These are phyloP conservation scores for Erodium texanum DNA, from an alignment of 441 rosid species.

Conservation along the genomic window DNA sequence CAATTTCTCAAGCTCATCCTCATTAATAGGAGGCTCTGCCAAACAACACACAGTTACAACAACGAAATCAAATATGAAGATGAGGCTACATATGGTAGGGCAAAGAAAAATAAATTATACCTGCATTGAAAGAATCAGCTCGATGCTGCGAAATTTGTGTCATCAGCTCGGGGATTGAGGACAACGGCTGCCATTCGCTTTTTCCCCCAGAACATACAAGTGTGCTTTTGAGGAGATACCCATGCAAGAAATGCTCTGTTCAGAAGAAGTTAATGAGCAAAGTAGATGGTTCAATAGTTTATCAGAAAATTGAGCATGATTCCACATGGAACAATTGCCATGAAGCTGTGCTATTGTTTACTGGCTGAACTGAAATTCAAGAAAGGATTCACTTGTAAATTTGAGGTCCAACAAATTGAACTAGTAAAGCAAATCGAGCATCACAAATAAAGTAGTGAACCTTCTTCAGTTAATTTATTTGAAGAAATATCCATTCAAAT, in stretches of 20 bases:
- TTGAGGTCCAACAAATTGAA: constrained; percentile 9
- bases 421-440: background rate
- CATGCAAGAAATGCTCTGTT: constrained; percentile 75
- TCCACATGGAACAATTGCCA: constrained; percentile 31
- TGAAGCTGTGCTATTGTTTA: constrained; percentile 29
- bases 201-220: constrained; percentile 84
- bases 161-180: constrained; percentile 54
- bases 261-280: constrained; percentile 46
- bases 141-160: constrained; percentile 36
- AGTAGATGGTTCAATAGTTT: constrained; percentile 38
- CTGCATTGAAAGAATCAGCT: constrained; percentile 25
- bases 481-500: constrained; percentile 6
- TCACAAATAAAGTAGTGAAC: background rate
- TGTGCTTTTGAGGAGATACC: constrained; percentile 56
- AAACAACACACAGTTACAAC: constrained; percentile 24
- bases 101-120: constrained; percentile 23
- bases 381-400: constrained; percentile 23
- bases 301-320: constrained; percentile 28
- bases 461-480: constrained; percentile 12
- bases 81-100: background rate
- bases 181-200: constrained; percentile 70
- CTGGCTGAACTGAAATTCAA: constrained; percentile 24
- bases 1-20: constrained; percentile 85
- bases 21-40: constrained; percentile 40
- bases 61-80: constrained; percentile 6